These are phyloP conservation scores for Caryopteris hybrid DNA, from an alignment of 305 asterid genomes.

Conservation along the genomic window DNA sequence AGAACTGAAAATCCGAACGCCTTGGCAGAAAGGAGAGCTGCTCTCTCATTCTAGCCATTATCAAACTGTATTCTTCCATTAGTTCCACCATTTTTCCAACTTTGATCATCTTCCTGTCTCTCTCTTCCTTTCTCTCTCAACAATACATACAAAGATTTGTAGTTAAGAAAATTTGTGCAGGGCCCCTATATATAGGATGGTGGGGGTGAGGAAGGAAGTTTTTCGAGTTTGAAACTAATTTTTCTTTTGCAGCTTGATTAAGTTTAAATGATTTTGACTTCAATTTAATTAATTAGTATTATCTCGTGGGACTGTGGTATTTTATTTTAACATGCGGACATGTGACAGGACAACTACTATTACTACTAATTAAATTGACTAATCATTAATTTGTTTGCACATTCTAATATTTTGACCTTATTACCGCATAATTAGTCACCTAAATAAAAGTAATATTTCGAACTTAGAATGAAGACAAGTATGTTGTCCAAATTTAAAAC, in stretches of 20 bases:
- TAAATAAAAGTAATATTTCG: too few species aligned
- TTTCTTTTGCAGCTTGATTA: background rate
- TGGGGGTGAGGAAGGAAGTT: slow-evolving; percentile 1
- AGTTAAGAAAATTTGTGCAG: background rate
- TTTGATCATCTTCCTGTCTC: slow-evolving; percentile 47
- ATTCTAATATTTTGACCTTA: background rate
- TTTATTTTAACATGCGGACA: background rate
- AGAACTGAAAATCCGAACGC: slow-evolving; percentile 28
- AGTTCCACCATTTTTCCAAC: slow-evolving; percentile 72
- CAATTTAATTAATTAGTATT: background rate
- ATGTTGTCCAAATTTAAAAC: too few species aligned
- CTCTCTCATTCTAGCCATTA: slow-evolving; percentile 60
- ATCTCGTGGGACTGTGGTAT: background rate
- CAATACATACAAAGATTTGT: background rate
- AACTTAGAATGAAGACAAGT: too few species aligned
- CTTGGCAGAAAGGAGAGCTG: slow-evolving; percentile 35
- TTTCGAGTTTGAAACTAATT: background rate
- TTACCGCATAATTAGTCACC: too few species aligned
- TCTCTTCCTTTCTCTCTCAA: slow-evolving; percentile 5
- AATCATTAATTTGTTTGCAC: background rate
- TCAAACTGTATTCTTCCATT: slow-evolving; percentile 63
- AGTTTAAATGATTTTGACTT: background rate
- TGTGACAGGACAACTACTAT: slow-evolving; percentile 10
- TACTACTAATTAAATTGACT: background rate
- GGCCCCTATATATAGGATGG: slow-evolving; percentile 17